Base-by-base conservation (phyloP, 169 alveolate genomes). In the Plasmodium cynomolgi region DNA sequence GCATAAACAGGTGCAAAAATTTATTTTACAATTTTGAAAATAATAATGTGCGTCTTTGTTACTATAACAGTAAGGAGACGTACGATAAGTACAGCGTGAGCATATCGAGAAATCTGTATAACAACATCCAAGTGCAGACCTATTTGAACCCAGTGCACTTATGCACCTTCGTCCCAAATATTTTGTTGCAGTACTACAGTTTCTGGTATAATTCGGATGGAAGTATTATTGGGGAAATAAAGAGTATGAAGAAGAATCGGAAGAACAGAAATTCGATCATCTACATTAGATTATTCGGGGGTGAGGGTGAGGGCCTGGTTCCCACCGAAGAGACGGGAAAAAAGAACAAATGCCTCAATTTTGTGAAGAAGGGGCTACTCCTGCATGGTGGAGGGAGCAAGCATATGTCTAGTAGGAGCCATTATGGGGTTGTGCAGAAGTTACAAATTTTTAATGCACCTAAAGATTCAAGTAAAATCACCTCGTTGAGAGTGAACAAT, bases 21-120 rank as follows among this genome's bases (percentile, higher is more conserved):
- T 82, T 91, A 56, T 91, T 29, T 72, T 91, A 91, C 58, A 91
- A 91, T 71, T 91, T 91, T 91, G 95, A 91, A 82, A 91, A 91
- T 82, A 91, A 91, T 33, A 81, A 81, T 82, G 95, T 91, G 20
- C 91, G 95, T n/a, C 47, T 91, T 20, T 91, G 95, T 33, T 91
- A 91, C 58, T 91, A 75, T 73, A 91, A 91, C 71, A 74, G 44
- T 68, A 91, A 50, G 77, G 92, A 73, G 20, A 7, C 39, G 20
- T 73, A 91, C 77, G 95, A 81, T 41, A 91, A 73, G 26, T 91
- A 82, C 33, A 29, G 75, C 75, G 71, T 91, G 3, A 72, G 71
- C 79, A 91, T 91, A 81, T 82, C 83, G 34, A 82, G 95, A 91
- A 91, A 91, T 91, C 54, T 91, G 6, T 91, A 91, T 39, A 91